These are phyloP conservation scores for Suillus placidus DNA, from an alignment of 768 basidiomycete species.

Conservation along the genomic window DNA sequence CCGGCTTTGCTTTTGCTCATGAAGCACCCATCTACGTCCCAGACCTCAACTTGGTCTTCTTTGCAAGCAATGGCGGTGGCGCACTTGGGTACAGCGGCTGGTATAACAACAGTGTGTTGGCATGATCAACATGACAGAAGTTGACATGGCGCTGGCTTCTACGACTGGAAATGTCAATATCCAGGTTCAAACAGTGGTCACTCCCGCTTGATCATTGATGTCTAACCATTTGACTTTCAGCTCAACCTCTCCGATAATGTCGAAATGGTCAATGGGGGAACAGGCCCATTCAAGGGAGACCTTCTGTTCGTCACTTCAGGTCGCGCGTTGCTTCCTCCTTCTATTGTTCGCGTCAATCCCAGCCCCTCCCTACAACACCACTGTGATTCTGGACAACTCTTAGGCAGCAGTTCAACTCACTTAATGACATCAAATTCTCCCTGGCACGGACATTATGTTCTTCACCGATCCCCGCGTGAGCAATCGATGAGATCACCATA, in stretches of 20 bases:
- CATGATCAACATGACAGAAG: constrained; percentile 62
- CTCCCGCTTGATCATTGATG: not conserved
- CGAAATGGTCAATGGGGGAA: constrained; percentile 77
- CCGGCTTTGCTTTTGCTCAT: constrained; percentile 68
- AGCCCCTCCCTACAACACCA: constrained; percentile 62
- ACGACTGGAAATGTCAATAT: constrained; percentile 47
- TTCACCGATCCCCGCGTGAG: constrained; percentile 75
- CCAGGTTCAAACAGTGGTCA: constrained; percentile 44
- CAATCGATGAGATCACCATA: constrained; percentile 10
- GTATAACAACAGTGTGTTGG: constrained; percentile 65
- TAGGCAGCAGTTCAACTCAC: constrained; percentile 81
- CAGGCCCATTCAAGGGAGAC: constrained; percentile 61
- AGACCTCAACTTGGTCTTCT: constrained; percentile 67
- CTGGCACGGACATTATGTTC: constrained; percentile 63
- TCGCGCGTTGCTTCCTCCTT: constrained; percentile 61
- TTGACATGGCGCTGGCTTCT: constrained; percentile 46
- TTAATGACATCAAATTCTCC: constrained; percentile 78
- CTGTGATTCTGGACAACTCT: constrained; percentile 75
- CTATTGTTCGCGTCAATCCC: constrained; percentile 67
- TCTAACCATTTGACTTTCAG: constrained; percentile 37
- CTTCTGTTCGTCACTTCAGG: constrained; percentile 69
- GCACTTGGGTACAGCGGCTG: constrained; percentile 62
- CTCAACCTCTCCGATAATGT: constrained; percentile 57
- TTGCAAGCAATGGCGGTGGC: constrained; percentile 70
- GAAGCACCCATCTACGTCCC: constrained; percentile 70